phyloP scores from a whole-genome alignment of 75 land plant species.

The Pinus taeda region DNA sequence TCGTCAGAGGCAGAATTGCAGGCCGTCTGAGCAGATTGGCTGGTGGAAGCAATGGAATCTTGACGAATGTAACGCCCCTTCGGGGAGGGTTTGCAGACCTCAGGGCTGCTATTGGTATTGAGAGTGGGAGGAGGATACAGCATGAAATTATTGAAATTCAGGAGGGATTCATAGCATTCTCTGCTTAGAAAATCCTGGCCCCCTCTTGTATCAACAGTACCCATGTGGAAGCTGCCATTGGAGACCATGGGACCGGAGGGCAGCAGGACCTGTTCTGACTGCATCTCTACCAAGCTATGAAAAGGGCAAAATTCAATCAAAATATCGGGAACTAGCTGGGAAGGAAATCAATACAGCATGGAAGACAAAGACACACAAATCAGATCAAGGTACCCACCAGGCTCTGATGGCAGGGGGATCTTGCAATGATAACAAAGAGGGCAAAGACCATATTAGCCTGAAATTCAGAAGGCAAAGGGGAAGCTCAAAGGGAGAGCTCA shows the following conservation, averaged over 20 bases:
- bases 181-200: not conserved
- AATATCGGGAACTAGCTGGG: not conserved
- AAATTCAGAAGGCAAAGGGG: conserved; percentile 11
- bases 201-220: not conserved
- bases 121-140: not conserved
- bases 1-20: conserved; percentile 62
- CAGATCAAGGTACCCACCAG: not conserved
- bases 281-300: not conserved
- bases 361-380: not conserved
- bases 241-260: not conserved
- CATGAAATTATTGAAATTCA: not conserved
- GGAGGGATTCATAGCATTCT: not conserved
- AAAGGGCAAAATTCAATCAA: not conserved
- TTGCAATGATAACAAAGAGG: not conserved
- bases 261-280: conserved; percentile 3
- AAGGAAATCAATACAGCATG: not conserved
- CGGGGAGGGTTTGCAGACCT: not conserved
- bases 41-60: not conserved
- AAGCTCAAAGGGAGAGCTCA: conserved; percentile 3
- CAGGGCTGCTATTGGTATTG: not conserved
- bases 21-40: conserved; percentile 7
- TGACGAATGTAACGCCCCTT: not conserved
- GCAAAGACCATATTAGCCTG: not conserved
- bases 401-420: conserved; percentile 6
- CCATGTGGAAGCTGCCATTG: not conserved